phyloP scores from a whole-genome alignment of 2,329 filamentous ascomycete genomes.

The Drechslerella dactyloides region DNA sequence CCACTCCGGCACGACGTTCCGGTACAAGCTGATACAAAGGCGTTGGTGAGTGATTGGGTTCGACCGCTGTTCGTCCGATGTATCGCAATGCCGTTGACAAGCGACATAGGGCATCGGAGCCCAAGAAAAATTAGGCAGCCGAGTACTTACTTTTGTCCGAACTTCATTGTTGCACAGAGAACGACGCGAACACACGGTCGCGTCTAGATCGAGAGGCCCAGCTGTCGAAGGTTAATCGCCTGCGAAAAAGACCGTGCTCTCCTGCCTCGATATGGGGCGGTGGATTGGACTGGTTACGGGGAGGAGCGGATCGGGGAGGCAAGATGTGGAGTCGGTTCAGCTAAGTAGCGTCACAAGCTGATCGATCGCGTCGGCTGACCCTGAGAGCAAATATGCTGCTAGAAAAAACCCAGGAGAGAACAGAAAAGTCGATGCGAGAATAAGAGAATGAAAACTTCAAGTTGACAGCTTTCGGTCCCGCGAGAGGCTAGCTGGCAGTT shows the following conservation, averaged over 20 bases:
- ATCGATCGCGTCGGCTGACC: not conserved
- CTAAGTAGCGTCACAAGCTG: no score
- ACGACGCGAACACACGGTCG: not conserved
- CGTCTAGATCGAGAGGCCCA: not conserved
- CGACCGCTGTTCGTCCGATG: not conserved
- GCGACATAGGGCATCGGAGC: constrained; percentile 8
- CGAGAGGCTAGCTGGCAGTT: no score
- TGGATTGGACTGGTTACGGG: no score
- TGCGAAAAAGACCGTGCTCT: no score
- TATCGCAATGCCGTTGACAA: constrained; percentile 9
- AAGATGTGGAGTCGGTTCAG: no score
- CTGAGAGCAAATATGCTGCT: no score
- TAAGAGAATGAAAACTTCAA: no score
- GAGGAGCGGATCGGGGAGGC: no score
- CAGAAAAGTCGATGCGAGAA: not conserved
- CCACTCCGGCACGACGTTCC: constrained; percentile 88
- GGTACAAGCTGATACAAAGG: constrained; percentile 66
- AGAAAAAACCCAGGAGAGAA: not conserved
- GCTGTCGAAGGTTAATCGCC: not conserved
- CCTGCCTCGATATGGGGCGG: no score
- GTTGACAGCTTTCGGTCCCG: no score
- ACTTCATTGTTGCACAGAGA: constrained; percentile 64
- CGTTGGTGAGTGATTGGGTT: constrained; percentile 13
- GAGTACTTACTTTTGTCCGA: constrained; percentile 67
- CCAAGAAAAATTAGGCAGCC: constrained; percentile 35